phyloP scores from a whole-genome alignment of 2,329 filamentous ascomycete genomes.

The Akanthomyces uredinophilus region DNA sequence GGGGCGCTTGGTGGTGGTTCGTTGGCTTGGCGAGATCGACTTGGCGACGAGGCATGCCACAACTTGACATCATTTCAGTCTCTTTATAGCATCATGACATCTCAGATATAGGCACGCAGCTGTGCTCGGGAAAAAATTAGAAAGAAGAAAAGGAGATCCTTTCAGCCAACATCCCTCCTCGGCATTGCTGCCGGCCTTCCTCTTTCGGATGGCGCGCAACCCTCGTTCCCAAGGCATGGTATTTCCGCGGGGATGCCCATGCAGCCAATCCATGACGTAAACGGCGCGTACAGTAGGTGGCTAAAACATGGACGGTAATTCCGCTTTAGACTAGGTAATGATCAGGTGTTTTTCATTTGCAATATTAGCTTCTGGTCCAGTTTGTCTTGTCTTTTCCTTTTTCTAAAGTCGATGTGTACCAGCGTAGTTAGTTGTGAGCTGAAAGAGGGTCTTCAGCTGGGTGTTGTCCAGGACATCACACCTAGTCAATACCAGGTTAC shows the following conservation, averaged over 20 bases:
- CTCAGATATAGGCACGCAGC: neutral
- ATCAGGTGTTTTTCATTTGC: neutral
- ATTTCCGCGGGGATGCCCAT: neutral
- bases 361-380: too few species aligned
- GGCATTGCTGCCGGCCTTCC: neutral
- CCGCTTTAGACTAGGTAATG: too few species aligned
- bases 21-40: constrained; percentile 1
- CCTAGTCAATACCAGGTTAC: too few species aligned
- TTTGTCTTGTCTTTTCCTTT: too few species aligned
- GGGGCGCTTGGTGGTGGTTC: neutral
- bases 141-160: too few species aligned
- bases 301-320: neutral
- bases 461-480: too few species aligned
- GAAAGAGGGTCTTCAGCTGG: too few species aligned
- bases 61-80: neutral
- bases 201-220: neutral
- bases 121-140: neutral
- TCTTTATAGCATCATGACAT: neutral
- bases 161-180: neutral
- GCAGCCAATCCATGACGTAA: neutral
- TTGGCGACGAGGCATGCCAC: neutral
- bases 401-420: too few species aligned
- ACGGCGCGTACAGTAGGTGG: neutral
- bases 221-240: too few species aligned
- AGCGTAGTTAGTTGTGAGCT: too few species aligned